Evolutionary conservation across 2,329 filamentous ascomycete genomes (phyloP).

Genomic region (Xylaria sp.): DNA sequence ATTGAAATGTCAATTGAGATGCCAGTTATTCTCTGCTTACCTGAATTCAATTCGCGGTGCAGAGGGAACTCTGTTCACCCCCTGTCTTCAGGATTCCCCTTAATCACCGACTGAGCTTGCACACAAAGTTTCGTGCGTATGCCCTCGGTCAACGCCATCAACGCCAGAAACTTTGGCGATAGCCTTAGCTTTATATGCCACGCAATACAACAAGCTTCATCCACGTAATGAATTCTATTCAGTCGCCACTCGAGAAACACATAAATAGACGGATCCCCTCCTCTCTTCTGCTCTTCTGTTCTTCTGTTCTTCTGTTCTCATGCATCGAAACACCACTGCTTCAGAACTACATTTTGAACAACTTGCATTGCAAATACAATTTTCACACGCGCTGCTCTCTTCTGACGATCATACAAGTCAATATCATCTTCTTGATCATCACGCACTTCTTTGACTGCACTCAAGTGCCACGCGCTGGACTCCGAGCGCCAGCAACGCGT

Average conservation of each 20-base stretch:
- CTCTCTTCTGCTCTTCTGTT: not conserved
- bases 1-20: slow-evolving; percentile 3
- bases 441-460: slow-evolving; percentile 1
- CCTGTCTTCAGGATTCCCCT: slow-evolving; percentile 4
- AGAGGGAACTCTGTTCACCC: slow-evolving; percentile 11
- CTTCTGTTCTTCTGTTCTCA: slow-evolving; percentile 2
- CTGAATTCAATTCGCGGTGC: not conserved
- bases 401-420: slow-evolving; percentile 2
- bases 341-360: slow-evolving; percentile 3
- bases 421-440: slow-evolving; percentile 9
- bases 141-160: not conserved
- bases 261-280: not conserved
- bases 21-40: not conserved
- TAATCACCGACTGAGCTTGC: not conserved
- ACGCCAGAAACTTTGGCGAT: not conserved
- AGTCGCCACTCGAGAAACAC: not conserved
- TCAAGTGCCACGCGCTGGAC: not conserved
- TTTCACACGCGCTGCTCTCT: not conserved
- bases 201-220: not conserved
- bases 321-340: slow-evolving; percentile 6
- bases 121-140: not conserved
- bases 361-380: slow-evolving; percentile 2
- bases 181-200: not conserved
- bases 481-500: slow-evolving; percentile 4
- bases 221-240: not conserved